A percentile compares a stretch with the other conserved stretches of the same genome.
Conservation (phyloP, 345 rosid genomes). For the Litchi chinensis region DNA sequence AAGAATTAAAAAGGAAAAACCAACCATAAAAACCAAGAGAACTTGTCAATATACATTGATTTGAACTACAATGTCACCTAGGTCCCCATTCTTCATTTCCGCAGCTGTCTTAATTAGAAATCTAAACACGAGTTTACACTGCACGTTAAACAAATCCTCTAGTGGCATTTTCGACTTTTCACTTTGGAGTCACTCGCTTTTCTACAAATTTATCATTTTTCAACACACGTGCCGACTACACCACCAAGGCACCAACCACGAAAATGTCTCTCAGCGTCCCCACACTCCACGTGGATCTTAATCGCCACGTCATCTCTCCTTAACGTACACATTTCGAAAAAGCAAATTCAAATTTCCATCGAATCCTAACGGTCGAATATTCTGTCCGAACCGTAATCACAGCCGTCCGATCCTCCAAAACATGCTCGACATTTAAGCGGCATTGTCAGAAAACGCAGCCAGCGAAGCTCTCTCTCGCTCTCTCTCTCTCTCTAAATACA, state of each 20-base stretch:
- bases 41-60: too few relatives aligned
- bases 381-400: constrained; percentile 8
- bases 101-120: neutral
- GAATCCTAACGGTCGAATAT: constrained; percentile 55
- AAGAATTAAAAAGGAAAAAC: too few relatives aligned
- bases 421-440: constrained; percentile 26
- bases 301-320: constrained; percentile 37
- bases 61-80: too few relatives aligned
- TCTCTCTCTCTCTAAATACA: neutral
- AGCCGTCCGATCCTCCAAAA: constrained; percentile 43
- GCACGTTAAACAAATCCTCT: neutral
- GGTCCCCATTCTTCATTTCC: too few relatives aligned
- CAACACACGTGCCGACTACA: constrained; percentile 17
- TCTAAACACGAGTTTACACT: neutral
- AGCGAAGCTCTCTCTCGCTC: constrained; percentile 1
- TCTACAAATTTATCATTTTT: neutral
- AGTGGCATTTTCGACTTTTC: constrained; percentile 2
- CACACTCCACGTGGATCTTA: constrained; percentile 31
- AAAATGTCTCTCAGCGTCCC: constrained; percentile 1
- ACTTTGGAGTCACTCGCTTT: neutral
- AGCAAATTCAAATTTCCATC: constrained; percentile 40
- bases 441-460: neutral
- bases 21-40: too few relatives aligned
- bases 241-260: neutral
- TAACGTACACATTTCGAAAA: constrained; percentile 7